phyloP scores from a whole-genome alignment of 164 flowering plant genomes.

The Vitis labrusca region DNA sequence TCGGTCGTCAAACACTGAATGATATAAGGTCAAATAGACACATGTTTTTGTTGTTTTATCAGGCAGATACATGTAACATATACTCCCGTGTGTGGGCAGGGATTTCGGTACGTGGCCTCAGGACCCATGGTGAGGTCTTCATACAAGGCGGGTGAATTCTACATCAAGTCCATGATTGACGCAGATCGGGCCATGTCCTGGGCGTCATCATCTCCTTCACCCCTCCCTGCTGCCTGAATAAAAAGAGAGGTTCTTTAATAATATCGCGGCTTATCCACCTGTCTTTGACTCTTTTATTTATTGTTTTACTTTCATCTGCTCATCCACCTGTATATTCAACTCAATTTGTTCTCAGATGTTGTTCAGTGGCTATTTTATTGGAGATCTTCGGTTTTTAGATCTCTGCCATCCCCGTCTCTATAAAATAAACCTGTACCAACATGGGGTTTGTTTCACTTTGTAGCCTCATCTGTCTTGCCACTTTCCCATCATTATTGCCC shows the following conservation, averaged over 20 bases:
- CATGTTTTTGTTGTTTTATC: too few relatives aligned
- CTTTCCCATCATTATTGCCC: too few relatives aligned
- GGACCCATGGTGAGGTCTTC: constrained; percentile 97
- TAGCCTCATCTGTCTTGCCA: too few relatives aligned
- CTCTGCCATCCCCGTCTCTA: too few relatives aligned
- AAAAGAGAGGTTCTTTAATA: background rate
- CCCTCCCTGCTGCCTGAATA: constrained; percentile 21
- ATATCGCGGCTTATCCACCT: background rate
- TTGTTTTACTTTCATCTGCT: background rate
- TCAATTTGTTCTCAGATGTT: too few relatives aligned
- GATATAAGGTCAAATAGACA: too few relatives aligned
- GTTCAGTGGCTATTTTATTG: too few relatives aligned
- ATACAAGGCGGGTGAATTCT: constrained; percentile 93
- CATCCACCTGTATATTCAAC: background rate
- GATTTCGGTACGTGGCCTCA: constrained; percentile 91
- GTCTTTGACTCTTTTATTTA: background rate
- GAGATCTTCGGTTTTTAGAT: too few relatives aligned
- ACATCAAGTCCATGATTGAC: constrained; percentile 93
- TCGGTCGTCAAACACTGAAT: too few relatives aligned
- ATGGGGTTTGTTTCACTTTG: too few relatives aligned
- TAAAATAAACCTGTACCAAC: too few relatives aligned
- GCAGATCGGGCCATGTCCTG: constrained; percentile 52
- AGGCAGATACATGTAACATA: too few relatives aligned
- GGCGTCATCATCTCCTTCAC: constrained; percentile 14
- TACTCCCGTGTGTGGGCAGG: constrained; percentile 38